These are phyloP conservation scores for Candida saitoana DNA, from an alignment of 805 yeast species.

Conservation along the genomic window DNA sequence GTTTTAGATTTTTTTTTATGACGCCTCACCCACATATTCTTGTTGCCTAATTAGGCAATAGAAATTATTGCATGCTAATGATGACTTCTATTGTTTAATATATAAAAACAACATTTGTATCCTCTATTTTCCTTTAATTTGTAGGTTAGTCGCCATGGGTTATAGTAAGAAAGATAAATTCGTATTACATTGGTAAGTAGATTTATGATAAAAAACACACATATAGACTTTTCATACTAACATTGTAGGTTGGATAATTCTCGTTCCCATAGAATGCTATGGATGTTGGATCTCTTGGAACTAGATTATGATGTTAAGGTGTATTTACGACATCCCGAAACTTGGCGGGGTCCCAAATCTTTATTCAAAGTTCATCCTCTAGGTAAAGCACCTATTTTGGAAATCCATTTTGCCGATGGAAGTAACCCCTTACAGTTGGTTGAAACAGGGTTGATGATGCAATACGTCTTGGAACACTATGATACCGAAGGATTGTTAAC, in stretches of 20 bases:
- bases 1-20: no score
- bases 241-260: slow-evolving; percentile 45
- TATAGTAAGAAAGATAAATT: slow-evolving; percentile 15
- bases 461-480: slow-evolving; percentile 32
- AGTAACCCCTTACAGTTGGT: slow-evolving; percentile 28
- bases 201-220: not conserved
- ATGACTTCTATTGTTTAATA: not conserved
- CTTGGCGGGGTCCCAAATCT: slow-evolving; percentile 44
- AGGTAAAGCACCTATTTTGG: slow-evolving; percentile 63
- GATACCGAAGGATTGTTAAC: slow-evolving; percentile 26
- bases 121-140: not conserved
- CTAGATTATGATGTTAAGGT: slow-evolving; percentile 52
- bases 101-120: not conserved
- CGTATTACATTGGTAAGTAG: slow-evolving; percentile 25
- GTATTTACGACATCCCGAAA: slow-evolving; percentile 46
- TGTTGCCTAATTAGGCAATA: slow-evolving; percentile 5
- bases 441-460: slow-evolving; percentile 38
- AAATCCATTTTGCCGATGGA: slow-evolving; percentile 35
- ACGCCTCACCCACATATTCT: not conserved
- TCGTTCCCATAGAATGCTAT: slow-evolving; percentile 56
- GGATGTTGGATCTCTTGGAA: slow-evolving; percentile 61
- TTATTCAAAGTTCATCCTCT: slow-evolving; percentile 53
- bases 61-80: not conserved
- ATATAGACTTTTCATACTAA: slow-evolving; percentile 1
- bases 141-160: no score